These are phyloP conservation scores for Spirogloea muscicola DNA, from an alignment of 139 green algal genomes.

Conservation along the genomic window DNA sequence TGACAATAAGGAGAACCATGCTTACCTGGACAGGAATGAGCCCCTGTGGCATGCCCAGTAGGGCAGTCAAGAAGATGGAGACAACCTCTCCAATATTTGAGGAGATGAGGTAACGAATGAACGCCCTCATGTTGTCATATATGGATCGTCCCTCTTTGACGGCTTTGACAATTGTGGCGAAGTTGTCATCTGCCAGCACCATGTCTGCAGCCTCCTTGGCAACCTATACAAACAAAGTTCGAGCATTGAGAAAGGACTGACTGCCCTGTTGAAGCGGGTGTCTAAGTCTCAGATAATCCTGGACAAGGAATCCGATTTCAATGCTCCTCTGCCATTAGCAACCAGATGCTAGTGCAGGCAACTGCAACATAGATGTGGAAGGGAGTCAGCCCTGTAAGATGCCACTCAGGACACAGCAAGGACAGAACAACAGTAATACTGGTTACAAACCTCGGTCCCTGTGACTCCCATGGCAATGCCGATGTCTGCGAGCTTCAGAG, in stretches of 20 bases:
- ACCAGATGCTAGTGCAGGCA: no score
- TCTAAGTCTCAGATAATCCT: no score
- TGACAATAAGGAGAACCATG: no score
- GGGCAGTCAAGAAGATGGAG: slow-evolving; percentile 96
- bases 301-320: no score
- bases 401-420: no score
- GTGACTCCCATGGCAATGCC: slow-evolving; percentile 97
- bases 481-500: slow-evolving; percentile 98
- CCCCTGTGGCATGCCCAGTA: slow-evolving; percentile 88
- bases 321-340: no score
- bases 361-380: no score
- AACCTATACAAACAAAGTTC: no score
- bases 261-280: no score
- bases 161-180: slow-evolving; percentile 88
- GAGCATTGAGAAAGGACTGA: no score
- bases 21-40: slow-evolving; percentile 88
- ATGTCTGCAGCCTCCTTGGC: slow-evolving; percentile 95
- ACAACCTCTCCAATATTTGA: slow-evolving; percentile 98
- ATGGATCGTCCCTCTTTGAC: slow-evolving; percentile 94
- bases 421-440: no score
- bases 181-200: slow-evolving; percentile 96
- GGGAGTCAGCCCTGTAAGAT: no score
- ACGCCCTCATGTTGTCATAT: slow-evolving; percentile 99
- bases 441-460: slow-evolving; percentile 61
- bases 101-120: slow-evolving; percentile 99